Evolutionary conservation across 176 grass and related monocot species (phyloP).

Genomic region (Areca catechu): DNA sequence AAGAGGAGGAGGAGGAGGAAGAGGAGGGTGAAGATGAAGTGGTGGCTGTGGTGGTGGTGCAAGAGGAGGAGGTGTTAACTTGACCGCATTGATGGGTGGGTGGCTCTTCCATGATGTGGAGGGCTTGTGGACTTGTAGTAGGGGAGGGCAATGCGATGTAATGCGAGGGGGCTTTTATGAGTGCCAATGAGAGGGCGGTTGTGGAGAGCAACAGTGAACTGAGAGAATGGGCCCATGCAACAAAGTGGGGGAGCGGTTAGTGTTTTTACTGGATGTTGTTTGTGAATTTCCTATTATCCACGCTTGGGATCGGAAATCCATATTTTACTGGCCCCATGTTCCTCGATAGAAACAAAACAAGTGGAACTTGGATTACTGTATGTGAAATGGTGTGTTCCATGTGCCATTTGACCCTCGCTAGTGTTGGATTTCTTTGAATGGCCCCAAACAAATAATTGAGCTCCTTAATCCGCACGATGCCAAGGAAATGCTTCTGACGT

Average conservation of each 20-base stretch:
- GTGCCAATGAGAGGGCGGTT: neutral
- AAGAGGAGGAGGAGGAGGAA: slow-evolving; percentile 26
- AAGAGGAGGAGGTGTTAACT: slow-evolving; percentile 29
- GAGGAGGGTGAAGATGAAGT: slow-evolving; percentile 27
- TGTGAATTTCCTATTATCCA: too few species aligned
- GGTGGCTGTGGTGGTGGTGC: slow-evolving; percentile 10
- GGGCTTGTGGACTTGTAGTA: neutral
- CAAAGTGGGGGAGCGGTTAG: neutral
- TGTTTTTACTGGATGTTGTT: neutral
- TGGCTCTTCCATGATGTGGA: slow-evolving; percentile 6
- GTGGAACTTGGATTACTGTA: too few species aligned
- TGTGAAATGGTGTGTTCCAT: too few species aligned
- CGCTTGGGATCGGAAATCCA: too few species aligned
- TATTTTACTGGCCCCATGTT: too few species aligned
- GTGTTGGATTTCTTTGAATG: too few species aligned
- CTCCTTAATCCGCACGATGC: too few species aligned
- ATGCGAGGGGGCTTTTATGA: slow-evolving; percentile 31
- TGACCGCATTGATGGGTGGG: slow-evolving; percentile 35
- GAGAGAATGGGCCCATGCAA: neutral
- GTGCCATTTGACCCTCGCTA: too few species aligned
- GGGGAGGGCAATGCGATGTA: slow-evolving; percentile 7
- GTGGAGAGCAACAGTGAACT: too few species aligned
- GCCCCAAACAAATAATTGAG: too few species aligned
- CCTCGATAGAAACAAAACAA: too few species aligned
- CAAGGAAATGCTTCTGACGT: too few species aligned